Evolutionary conservation across 1,284 basidiomycete genomes (phyloP).

Genomic region (Heterobasidion parviporum): DNA sequence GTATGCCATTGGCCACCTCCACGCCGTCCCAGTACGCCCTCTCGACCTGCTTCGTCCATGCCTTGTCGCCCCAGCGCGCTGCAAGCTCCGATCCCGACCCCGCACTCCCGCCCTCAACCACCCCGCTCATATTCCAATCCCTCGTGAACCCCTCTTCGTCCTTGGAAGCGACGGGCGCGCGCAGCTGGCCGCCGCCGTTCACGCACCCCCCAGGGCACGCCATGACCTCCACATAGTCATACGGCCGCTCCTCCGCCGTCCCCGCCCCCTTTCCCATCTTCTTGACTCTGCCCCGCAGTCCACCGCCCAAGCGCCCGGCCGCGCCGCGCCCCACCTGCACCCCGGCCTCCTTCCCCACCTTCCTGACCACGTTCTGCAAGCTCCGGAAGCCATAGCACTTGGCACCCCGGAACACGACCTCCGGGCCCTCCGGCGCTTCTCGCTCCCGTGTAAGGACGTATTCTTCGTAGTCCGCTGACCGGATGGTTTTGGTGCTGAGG

Average conservation of each 20-base stretch:
- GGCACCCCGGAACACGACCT: constrained; percentile 83
- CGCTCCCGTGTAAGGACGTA: constrained; percentile 34
- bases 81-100: constrained; percentile 19
- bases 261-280: not conserved
- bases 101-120: constrained; percentile 27
- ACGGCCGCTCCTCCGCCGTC: constrained; percentile 41
- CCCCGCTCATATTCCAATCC: constrained; percentile 47
- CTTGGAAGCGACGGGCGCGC: constrained; percentile 31
- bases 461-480: constrained; percentile 60
- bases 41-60: constrained; percentile 76
- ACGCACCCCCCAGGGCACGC: constrained; percentile 97
- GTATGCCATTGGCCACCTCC: constrained; percentile 20
- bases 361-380: constrained; percentile 93
- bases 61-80: constrained; percentile 65
- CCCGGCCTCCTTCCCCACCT: constrained; percentile 82
- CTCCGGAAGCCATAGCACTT: constrained; percentile 98
- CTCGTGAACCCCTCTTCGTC: constrained; percentile 58
- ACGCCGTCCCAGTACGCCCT: constrained; percentile 58
- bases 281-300: not conserved
- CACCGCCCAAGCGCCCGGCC: constrained; percentile 40
- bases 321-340: constrained; percentile 64
- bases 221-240: constrained; percentile 99
- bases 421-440: constrained; percentile 29
- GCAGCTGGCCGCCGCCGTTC: constrained; percentile 94
- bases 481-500: constrained; percentile 53